Conservation (phyloP, 106 monocot genomes). For the Gastrodia elata region DNA sequence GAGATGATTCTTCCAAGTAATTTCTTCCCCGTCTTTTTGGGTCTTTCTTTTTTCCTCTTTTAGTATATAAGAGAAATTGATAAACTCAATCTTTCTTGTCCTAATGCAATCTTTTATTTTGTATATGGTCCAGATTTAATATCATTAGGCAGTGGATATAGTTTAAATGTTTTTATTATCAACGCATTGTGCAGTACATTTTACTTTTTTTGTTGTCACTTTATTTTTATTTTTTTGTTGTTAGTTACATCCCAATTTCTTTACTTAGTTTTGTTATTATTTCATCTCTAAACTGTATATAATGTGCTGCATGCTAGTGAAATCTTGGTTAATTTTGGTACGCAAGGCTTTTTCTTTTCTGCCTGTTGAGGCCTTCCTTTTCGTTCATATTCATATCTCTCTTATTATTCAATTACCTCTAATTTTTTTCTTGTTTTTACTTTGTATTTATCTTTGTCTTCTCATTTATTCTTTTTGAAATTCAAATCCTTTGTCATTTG, state of each 20-base stretch:
- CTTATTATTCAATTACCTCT: too few relatives aligned
- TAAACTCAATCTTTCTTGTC: too few relatives aligned
- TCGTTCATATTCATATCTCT: background rate
- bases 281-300: background rate
- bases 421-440: background rate
- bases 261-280: background rate
- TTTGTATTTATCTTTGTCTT: background rate
- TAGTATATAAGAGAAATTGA: too few relatives aligned
- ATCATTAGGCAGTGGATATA: too few relatives aligned
- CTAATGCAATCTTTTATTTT: too few relatives aligned
- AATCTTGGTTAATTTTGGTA: background rate
- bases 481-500: background rate
- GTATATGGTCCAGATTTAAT: too few relatives aligned
- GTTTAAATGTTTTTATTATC: too few relatives aligned
- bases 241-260: background rate
- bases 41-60: too few relatives aligned
- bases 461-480: background rate
- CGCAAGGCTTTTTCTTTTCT: background rate
- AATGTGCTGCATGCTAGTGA: constrained; percentile 1
- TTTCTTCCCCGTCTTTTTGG: too few relatives aligned
- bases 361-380: background rate
- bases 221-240: background rate
- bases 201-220: too few relatives aligned
- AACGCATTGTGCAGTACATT: too few relatives aligned
- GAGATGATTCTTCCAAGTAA: too few relatives aligned